Base-by-base conservation (phyloP, 805 yeast species). In the Candida stauntonica region DNA sequence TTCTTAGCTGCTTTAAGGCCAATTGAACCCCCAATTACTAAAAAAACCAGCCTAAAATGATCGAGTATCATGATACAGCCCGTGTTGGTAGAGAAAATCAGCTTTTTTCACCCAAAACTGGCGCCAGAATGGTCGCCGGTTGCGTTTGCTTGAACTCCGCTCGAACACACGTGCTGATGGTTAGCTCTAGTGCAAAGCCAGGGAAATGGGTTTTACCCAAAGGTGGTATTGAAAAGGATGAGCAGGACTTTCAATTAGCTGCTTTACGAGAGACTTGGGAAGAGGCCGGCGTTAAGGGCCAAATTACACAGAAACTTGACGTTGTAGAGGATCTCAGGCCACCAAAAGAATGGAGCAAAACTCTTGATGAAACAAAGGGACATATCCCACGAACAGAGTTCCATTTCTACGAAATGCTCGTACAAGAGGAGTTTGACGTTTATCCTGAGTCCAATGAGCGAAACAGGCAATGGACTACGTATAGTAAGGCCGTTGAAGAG, bases 251-350 rank as follows among this genome's bases (percentile, higher is more conserved):
- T 15, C 17, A 29, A 35, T 50, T 16, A 60, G 67, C 48, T 65
- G 97, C 97, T 0, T 66, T 72, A 14, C 69, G 99, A 42, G 99
- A 93, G 57, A 86, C 95, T 0, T 93, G 99, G 99, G 99, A 93
- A 60, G 99, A 93, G 63, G 93, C 95, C 0, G 99, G 99, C 0
- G 85, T 85, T 17, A 73, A 72, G 26, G 96, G 97, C 7, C 63
- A 58, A 14, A 68, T 88, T 4, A 52, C 67, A 4, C 50, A 55
- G 29, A 68, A 69, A 42, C 63, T 91, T 29, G 94, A 91, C 0
- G 66, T 74, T 1, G 80, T 85, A 18, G 73, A 72, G 33, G 96
- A 89, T 47, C 54, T 58, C 58, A 58, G 79, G 41, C 73, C 75
- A 4, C 70, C 72, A 13, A 67, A 71, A 50, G 57, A 62, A 17